Evolutionary conservation across 139 green algal species (phyloP), one percentile per base, ranked within the genome.

Genomic region (Penium margaritaceum): DNA sequence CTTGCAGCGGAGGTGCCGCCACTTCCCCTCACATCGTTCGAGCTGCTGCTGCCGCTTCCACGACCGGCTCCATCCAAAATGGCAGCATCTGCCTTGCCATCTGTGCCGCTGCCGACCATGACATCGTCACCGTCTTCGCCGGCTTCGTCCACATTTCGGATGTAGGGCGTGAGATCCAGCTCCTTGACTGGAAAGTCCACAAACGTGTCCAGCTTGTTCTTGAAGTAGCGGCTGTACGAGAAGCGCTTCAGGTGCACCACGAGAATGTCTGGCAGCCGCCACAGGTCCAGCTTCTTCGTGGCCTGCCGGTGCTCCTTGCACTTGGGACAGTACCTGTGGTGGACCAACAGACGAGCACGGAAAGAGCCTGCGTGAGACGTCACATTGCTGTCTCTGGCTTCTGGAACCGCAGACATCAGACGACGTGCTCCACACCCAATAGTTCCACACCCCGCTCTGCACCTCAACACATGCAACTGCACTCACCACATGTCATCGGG

Each of bases 201-300:
- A 3, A 76, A 70, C 0, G 89, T 93, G 81, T 95, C 88, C 6
- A 97, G 81, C 87, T 97, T 97, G 80, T 91, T 80, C 65, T 80
- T 80, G n/a, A 67, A 41, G 51, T 80, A 78, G 15, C 88, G 75
- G 58, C 35, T 78, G 80, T 92, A 94, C 47, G 79, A 87, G 81
- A 98, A 98, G 69, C 93, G 87, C 82, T 98, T 97, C 27, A 98
- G 79, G 83, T 97, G 93, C 43, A 98, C 86, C 29, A 97, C 87
- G 35, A 97, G 81, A 63, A 97, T 85, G 63, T 96, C 87, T 0
- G 92, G 92, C 69, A 95, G 72, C 17, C 66, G 70, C 90, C 90
- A 97, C 51, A 97, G 77, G 77, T 96, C 89, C 53, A 97, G 84
- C 80, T 96, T 95, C 86, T 97, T 97, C 67, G 74, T 68, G 1